These are phyloP conservation scores for Solidago caesia DNA, from an alignment of 129 eudicot genomes.

Conservation along the genomic window DNA sequence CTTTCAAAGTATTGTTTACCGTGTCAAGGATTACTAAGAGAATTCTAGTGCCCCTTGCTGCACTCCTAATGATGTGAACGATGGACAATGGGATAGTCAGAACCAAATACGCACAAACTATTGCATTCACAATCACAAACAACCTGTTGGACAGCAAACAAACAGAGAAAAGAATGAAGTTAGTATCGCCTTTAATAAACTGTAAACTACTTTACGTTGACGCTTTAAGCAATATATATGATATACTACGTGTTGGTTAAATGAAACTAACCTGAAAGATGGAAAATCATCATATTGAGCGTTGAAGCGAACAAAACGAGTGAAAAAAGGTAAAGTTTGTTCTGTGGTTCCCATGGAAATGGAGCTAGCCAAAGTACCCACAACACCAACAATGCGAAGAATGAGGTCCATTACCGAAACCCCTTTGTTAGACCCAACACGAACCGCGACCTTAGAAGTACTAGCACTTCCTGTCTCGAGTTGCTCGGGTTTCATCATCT, in stretches of 20 bases:
- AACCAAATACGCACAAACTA: conserved; percentile 54
- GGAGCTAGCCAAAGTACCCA: conserved; percentile 59
- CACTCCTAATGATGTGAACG: conserved; percentile 47
- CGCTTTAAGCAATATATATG: neutral
- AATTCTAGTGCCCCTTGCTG: conserved; percentile 39
- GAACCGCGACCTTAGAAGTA: conserved; percentile 27
- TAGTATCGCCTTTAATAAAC: neutral
- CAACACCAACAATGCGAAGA: conserved; percentile 43
- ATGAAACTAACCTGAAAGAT: conserved; percentile 52
- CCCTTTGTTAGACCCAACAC: conserved; percentile 39
- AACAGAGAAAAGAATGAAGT: neutral
- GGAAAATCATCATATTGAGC: conserved; percentile 71
- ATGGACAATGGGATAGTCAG: conserved; percentile 57
- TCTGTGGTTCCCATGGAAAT: conserved; percentile 63
- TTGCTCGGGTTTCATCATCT: conserved; percentile 36
- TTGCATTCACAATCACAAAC: conserved; percentile 62
- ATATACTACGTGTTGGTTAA: neutral
- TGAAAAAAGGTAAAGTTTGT: conserved; percentile 60
- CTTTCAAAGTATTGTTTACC: conserved; percentile 31
- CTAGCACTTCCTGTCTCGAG: conserved; percentile 29
- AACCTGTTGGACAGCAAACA: conserved; percentile 34
- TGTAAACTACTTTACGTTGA: neutral
- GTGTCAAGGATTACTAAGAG: conserved; percentile 57
- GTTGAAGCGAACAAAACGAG: conserved; percentile 42
- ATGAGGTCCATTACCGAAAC: conserved; percentile 42